These are phyloP conservation scores for Lentinula boryana DNA, from an alignment of 768 basidiomycete species.

Conservation along the genomic window DNA sequence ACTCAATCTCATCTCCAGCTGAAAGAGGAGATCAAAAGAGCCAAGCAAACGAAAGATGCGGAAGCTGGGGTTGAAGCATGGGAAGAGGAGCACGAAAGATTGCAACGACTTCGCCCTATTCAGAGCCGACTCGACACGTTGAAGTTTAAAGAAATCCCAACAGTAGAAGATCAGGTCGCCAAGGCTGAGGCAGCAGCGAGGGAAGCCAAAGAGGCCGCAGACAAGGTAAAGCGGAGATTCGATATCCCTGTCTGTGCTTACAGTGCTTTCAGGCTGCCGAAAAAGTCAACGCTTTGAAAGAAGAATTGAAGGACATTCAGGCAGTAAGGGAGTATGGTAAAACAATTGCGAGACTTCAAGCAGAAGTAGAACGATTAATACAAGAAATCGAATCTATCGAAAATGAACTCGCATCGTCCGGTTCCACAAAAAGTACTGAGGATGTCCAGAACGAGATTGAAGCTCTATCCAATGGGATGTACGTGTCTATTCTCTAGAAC, in stretches of 20 bases:
- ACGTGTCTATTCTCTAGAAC: slow-evolving; percentile 17
- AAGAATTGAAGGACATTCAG: slow-evolving; percentile 54
- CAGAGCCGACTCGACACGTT: slow-evolving; percentile 52
- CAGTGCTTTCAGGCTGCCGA: slow-evolving; percentile 38
- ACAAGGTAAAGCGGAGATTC: background rate
- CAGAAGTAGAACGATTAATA: slow-evolving; percentile 52
- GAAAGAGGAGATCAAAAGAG: slow-evolving; percentile 52
- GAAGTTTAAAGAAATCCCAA: slow-evolving; percentile 57
- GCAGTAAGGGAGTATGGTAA: slow-evolving; percentile 55
- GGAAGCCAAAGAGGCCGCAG: background rate
- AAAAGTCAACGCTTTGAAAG: slow-evolving; percentile 44
- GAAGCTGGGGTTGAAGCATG: slow-evolving; percentile 44
- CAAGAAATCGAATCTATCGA: slow-evolving; percentile 63
- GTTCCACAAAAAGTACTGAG: slow-evolving; percentile 75
- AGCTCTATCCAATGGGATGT: slow-evolving; percentile 60
- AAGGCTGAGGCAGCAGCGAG: slow-evolving; percentile 55
- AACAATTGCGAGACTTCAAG: slow-evolving; percentile 52
- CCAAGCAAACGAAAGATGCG: slow-evolving; percentile 40
- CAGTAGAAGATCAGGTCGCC: slow-evolving; percentile 55
- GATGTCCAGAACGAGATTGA: slow-evolving; percentile 82
- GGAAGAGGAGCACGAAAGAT: slow-evolving; percentile 47
- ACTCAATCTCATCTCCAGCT: slow-evolving; percentile 36
- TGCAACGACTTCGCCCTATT: slow-evolving; percentile 56
- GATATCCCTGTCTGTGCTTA: background rate
- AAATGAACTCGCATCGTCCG: slow-evolving; percentile 59